phyloP scores from a whole-genome alignment of 1,284 basidiomycete species.

The Amylostereum areolatum region DNA sequence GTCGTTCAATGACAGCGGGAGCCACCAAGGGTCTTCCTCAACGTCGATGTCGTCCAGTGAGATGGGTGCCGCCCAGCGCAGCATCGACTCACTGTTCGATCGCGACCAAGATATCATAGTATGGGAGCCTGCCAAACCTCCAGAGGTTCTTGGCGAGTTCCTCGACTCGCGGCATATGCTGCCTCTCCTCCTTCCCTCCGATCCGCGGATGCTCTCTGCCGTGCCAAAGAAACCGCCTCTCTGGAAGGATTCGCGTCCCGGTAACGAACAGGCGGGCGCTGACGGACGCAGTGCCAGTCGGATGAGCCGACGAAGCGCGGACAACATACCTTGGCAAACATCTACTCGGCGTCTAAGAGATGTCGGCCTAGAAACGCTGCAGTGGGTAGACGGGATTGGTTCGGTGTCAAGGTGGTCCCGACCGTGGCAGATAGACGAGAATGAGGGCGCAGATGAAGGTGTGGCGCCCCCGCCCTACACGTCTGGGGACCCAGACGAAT shows the following conservation, averaged over 20 bases:
- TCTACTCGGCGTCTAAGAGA: constrained; percentile 54
- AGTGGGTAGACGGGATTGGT: constrained; percentile 61
- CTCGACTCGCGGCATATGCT: constrained; percentile 92
- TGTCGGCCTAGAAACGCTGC: constrained; percentile 50
- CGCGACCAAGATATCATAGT: constrained; percentile 51
- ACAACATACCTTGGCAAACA: constrained; percentile 48
- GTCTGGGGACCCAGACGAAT: constrained; percentile 19
- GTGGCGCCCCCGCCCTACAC: constrained; percentile 19
- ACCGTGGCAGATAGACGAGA: constrained; percentile 14
- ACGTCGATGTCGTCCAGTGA: constrained; percentile 21
- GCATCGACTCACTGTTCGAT: constrained; percentile 78
- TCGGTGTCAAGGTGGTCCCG: constrained; percentile 39
- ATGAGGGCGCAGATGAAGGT: constrained; percentile 31
- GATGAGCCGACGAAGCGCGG: constrained; percentile 28
- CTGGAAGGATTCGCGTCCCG: constrained; percentile 28
- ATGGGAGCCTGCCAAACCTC: constrained; percentile 74
- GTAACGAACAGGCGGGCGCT: constrained; percentile 21
- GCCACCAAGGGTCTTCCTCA: constrained; percentile 24
- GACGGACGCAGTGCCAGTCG: constrained; percentile 33
- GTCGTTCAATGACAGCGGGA: constrained; percentile 36
- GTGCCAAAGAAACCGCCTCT: constrained; percentile 42
- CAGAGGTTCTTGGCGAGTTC: constrained; percentile 81
- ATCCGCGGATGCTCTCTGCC: constrained; percentile 73
- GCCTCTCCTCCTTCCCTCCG: constrained; percentile 77
- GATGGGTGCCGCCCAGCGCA: constrained; percentile 38